These are phyloP conservation scores for Podaxis sp. DNA, from an alignment of 768 basidiomycete species.

Conservation along the genomic window DNA sequence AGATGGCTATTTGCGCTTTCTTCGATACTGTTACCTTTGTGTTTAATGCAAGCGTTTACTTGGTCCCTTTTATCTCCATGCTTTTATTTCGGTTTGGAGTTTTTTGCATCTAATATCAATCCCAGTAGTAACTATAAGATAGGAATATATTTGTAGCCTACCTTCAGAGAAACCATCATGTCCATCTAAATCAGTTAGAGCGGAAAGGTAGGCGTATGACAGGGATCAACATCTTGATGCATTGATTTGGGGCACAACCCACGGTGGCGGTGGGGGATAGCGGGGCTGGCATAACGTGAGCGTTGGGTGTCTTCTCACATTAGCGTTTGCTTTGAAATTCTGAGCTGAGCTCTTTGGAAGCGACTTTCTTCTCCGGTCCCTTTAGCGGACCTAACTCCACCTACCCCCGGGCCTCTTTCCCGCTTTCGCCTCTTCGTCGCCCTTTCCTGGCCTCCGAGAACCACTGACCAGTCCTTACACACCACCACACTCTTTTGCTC, in stretches of 20 bases:
- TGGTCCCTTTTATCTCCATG: neutral
- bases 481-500: constrained; percentile 21
- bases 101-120: neutral
- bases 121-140: neutral
- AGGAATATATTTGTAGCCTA: neutral
- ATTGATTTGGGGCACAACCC: neutral
- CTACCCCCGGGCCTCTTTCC: neutral
- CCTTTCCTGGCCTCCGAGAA: constrained; percentile 17
- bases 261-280: neutral
- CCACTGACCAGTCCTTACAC: constrained; percentile 34
- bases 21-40: neutral
- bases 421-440: constrained; percentile 12
- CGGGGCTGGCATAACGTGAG: neutral
- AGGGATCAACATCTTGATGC: constrained; percentile 9
- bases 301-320: neutral
- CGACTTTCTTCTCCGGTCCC: neutral
- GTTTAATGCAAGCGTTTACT: neutral
- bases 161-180: neutral
- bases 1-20: neutral
- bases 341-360: constrained; percentile 14
- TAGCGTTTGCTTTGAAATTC: neutral
- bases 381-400: constrained; percentile 2
- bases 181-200: neutral
- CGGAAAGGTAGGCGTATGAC: neutral
- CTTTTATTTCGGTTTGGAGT: neutral